phyloP scores from a whole-genome alignment of 805 yeast genomes.

The Candida maesae region DNA sequence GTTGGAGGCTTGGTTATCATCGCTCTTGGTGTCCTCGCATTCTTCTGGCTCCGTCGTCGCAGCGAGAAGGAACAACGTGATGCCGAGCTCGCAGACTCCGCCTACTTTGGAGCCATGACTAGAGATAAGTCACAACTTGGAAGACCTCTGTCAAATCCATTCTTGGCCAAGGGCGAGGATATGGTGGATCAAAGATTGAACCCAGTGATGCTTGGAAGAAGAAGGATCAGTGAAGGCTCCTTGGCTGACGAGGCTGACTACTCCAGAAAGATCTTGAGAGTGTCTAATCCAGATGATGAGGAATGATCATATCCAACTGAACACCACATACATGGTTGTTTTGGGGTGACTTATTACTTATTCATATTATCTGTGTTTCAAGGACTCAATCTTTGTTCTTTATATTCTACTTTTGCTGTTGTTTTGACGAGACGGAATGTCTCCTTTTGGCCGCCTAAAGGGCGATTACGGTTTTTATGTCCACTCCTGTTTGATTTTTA shows the following conservation, averaged over 20 bases:
- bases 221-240: conserved; percentile 81
- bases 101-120: conserved; percentile 54
- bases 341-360: no score
- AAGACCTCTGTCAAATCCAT: conserved; percentile 44
- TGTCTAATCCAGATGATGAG: conserved; percentile 79
- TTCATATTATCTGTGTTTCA: no score
- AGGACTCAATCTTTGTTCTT: no score
- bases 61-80: conserved; percentile 33
- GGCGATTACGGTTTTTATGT: background rate
- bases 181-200: conserved; percentile 61
- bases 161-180: conserved; percentile 59
- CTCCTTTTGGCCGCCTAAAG: background rate
- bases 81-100: conserved; percentile 50
- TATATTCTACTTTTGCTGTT: no score
- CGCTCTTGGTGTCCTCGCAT: conserved; percentile 35
- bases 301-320: background rate
- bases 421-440: background rate
- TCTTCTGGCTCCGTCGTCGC: conserved; percentile 38
- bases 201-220: conserved; percentile 76
- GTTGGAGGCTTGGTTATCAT: conserved; percentile 53
- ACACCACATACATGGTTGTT: no score
- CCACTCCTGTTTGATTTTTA: background rate
- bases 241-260: conserved; percentile 84
- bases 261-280: conserved; percentile 74
- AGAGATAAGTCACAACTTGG: conserved; percentile 35